Conservation (phyloP, 75 land plant genomes). For the Selaginella tamariscina region DNA sequence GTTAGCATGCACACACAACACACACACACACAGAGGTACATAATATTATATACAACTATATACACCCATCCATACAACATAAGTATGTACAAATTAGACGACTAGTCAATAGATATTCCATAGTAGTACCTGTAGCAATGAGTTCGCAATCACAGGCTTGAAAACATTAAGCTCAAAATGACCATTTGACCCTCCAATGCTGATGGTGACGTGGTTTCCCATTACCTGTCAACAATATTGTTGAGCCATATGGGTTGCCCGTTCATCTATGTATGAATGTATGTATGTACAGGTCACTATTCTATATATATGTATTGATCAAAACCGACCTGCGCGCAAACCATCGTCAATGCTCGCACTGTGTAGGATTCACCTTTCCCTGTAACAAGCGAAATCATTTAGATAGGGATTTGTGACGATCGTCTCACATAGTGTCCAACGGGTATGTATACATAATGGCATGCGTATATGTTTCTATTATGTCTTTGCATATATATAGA, state of each 20-base stretch:
- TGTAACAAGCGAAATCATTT: constrained; percentile 24
- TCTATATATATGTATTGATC: too few relatives aligned
- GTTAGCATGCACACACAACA: too few relatives aligned
- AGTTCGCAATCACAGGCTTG: constrained; percentile 84
- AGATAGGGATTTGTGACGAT: not conserved
- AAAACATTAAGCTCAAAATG: constrained; percentile 97
- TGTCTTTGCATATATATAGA: not conserved
- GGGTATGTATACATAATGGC: too few relatives aligned
- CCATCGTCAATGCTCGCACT: constrained; percentile 98
- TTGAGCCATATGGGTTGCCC: too few relatives aligned
- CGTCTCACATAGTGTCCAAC: too few relatives aligned
- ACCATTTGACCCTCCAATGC: constrained; percentile 88
- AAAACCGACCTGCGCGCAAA: constrained; percentile 99
- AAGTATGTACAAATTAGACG: not conserved
- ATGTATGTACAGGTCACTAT: too few relatives aligned
- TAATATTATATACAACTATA: too few relatives aligned
- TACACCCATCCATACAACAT: not conserved
- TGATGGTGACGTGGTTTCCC: constrained; percentile 89
- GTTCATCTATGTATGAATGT: too few relatives aligned
- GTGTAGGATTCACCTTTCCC: constrained; percentile 99
- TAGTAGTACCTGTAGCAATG: constrained; percentile 53
- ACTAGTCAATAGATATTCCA: too few relatives aligned
- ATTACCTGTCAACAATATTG: too few relatives aligned
- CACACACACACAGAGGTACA: too few relatives aligned
- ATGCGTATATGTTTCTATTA: too few relatives aligned